Evolutionary conservation across 2,329 filamentous ascomycete genomes (phyloP).

Genomic region (Trichoderma afroharzianum): DNA sequence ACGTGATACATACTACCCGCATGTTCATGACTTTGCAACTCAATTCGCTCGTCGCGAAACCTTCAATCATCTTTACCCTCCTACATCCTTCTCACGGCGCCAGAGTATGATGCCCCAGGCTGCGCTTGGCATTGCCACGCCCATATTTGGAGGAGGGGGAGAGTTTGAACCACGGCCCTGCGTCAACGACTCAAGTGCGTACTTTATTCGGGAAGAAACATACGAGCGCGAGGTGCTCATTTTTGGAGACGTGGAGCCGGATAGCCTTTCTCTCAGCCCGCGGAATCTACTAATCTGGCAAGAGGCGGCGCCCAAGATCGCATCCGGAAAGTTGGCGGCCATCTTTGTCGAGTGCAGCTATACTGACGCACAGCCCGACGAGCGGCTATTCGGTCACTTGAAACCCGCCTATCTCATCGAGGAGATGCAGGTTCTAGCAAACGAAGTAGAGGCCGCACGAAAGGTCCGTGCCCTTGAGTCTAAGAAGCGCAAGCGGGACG

Average conservation of each 20-base stretch:
- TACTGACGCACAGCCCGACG: slow-evolving; percentile 72
- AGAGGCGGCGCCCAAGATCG: slow-evolving; percentile 83
- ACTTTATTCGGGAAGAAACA: slow-evolving; percentile 77
- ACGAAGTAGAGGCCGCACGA: slow-evolving; percentile 59
- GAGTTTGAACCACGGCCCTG: slow-evolving; percentile 51
- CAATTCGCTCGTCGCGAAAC: slow-evolving; percentile 28
- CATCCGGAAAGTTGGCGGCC: slow-evolving; percentile 64
- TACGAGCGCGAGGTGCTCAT: slow-evolving; percentile 79
- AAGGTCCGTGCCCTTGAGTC: slow-evolving; percentile 35
- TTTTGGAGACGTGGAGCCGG: slow-evolving; percentile 94
- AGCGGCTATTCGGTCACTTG: slow-evolving; percentile 82
- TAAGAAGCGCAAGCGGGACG: slow-evolving; percentile 62
- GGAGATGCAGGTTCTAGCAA: slow-evolving; percentile 70
- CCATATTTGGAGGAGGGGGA: slow-evolving; percentile 22
- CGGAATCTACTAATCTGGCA: slow-evolving; percentile 82
- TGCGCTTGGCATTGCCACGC: slow-evolving; percentile 24
- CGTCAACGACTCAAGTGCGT: slow-evolving; percentile 85
- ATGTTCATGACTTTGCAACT: slow-evolving; percentile 39
- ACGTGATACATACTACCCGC: slow-evolving; percentile 28
- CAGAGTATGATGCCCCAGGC: slow-evolving; percentile 33
- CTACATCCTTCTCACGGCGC: slow-evolving; percentile 18
- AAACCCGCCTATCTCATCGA: slow-evolving; percentile 77
- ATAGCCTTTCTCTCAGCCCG: slow-evolving; percentile 76
- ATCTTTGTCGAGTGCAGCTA: slow-evolving; percentile 98
- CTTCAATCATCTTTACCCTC: slow-evolving; percentile 22